A percentile compares a stretch with the other conserved stretches of the same genome.
phyloP scores from a whole-genome alignment of 2,329 filamentous ascomycete genomes.

The Verticillium zaregamsianum region DNA sequence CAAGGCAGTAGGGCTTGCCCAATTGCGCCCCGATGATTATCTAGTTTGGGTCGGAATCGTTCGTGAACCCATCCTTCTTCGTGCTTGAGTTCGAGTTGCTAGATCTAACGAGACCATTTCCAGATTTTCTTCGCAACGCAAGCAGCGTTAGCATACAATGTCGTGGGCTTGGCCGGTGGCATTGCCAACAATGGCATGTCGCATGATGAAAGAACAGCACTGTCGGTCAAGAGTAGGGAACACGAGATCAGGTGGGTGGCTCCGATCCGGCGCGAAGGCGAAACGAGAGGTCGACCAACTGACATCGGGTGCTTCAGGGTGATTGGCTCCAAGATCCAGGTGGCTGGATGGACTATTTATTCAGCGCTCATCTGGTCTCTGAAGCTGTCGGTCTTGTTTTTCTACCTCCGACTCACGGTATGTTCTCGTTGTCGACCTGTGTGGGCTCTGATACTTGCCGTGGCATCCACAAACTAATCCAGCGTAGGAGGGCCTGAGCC shows the following conservation, averaged over 20 bases:
- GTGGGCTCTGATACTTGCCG: background rate
- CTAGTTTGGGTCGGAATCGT: constrained; percentile 19
- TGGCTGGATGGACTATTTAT: constrained; percentile 52
- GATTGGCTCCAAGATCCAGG: constrained; percentile 47
- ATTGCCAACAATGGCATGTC: constrained; percentile 57
- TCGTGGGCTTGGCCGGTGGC: constrained; percentile 43
- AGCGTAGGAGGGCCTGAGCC: constrained; percentile 17
- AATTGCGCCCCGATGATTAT: constrained; percentile 23
- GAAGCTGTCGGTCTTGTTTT: constrained; percentile 50
- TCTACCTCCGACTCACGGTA: constrained; percentile 30
- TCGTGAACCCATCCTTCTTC: background rate
- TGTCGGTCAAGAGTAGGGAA: constrained; percentile 40
- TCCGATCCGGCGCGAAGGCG: background rate
- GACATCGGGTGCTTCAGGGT: constrained; percentile 31
- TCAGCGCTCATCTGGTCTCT: constrained; percentile 46
- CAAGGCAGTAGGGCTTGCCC: constrained; percentile 16
- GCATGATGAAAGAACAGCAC: constrained; percentile 36
- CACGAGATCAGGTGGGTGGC: constrained; percentile 30
- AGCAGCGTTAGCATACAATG: constrained; percentile 43
- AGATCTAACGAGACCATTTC: background rate
- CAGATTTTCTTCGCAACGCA: background rate
- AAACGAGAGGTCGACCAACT: background rate
- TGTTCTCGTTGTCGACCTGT: background rate
- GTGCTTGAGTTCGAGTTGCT: background rate
- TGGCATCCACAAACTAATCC: background rate